A percentile compares a stretch with the other conserved stretches of the same genome.
Evolutionary conservation across 176 grass and related monocot species (phyloP).

Genomic region (Urochloa ruziziensis): DNA sequence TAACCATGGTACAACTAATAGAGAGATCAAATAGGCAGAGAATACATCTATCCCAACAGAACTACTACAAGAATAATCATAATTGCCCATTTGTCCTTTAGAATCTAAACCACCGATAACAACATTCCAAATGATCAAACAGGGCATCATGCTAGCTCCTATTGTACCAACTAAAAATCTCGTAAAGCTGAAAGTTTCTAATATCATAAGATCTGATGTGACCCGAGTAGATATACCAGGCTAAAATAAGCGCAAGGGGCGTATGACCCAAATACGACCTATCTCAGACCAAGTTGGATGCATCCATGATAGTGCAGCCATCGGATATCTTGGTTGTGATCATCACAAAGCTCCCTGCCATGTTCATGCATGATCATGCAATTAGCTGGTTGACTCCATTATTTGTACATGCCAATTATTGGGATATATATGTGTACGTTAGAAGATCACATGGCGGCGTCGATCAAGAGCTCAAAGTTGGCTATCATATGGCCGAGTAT

Average conservation of each 20-base stretch:
- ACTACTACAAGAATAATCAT: conserved; percentile 15
- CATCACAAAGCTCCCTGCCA: conserved; percentile 40
- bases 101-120: conserved; percentile 37
- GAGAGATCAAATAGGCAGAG: not conserved
- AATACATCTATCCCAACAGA: not conserved
- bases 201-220: conserved; percentile 33
- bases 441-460: conserved; percentile 49
- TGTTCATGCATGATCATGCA: conserved; percentile 49
- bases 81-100: conserved; percentile 14
- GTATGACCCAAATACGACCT: conserved; percentile 37
- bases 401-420: conserved; percentile 51
- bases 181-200: conserved; percentile 29
- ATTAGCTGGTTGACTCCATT: conserved; percentile 49
- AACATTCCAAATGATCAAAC: conserved; percentile 45
- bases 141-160: conserved; percentile 3
- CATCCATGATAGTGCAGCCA: conserved; percentile 31
- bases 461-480: conserved; percentile 32
- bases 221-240: conserved; percentile 3
- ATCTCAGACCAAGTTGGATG: conserved; percentile 45
- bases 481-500: conserved; percentile 17
- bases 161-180: conserved; percentile 35
- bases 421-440: conserved; percentile 10
- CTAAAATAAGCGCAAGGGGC: conserved; percentile 21
- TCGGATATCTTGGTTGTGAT: conserved; percentile 49
- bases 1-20: not conserved